Percentiles rank a stretch among this genome's conserved stretches.
Conservation (phyloP, 306 rosid species). For the Mimosa bimucronata region DNA sequence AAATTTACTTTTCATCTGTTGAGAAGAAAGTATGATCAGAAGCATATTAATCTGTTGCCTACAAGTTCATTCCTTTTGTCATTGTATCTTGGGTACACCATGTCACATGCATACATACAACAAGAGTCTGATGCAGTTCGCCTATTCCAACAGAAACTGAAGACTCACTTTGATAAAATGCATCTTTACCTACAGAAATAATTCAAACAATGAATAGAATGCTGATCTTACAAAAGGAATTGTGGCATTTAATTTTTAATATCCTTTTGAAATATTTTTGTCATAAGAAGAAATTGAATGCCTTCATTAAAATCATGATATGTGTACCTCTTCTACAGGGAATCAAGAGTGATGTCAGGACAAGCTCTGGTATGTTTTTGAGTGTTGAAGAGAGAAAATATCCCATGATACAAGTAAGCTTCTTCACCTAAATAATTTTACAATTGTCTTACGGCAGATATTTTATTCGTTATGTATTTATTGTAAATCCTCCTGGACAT, state of each 20-base stretch:
- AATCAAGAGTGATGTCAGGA: constrained; percentile 82
- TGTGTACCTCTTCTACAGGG: constrained; percentile 60
- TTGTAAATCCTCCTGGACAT: neutral
- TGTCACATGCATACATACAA: neutral
- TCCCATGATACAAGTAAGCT: constrained; percentile 77
- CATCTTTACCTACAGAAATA: constrained; percentile 14
- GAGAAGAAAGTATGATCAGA: neutral
- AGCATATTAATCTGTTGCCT: neutral
- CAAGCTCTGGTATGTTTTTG: constrained; percentile 98
- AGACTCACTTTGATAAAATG: constrained; percentile 16
- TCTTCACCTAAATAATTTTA: constrained; percentile 8
- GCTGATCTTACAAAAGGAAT: neutral
- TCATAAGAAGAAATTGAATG: constrained; percentile 14
- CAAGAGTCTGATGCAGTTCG: neutral
- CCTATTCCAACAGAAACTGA: constrained; percentile 13
- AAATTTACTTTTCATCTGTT: neutral
- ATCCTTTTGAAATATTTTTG: constrained; percentile 19
- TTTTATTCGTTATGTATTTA: neutral
- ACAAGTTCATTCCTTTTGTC: neutral
- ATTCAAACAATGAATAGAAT: neutral
- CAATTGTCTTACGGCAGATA: neutral
- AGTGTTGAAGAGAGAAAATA: constrained; percentile 64
- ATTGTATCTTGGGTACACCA: neutral
- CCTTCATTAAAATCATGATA: constrained; percentile 31
- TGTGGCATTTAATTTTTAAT: constrained; percentile 4